Evolutionary conservation across 495 filamentous ascomycete genomes (phyloP), one percentile per base, ranked within the genome.

Genomic region (Evansstolkia leycettana): DNA sequence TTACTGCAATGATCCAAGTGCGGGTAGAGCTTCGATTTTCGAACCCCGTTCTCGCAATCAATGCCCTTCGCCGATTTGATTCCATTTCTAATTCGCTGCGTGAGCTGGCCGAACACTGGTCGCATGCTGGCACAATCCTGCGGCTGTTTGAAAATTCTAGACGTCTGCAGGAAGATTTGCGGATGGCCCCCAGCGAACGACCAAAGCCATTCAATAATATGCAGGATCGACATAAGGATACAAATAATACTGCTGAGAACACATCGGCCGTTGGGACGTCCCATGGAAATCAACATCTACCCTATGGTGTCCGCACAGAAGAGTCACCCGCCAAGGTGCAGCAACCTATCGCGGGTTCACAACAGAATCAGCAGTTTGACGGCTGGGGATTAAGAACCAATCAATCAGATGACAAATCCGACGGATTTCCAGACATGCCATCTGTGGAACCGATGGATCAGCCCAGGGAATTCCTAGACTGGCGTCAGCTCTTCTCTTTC

Each of bases 1-100:
- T 69, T 38, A 67, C 64, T 12, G 64, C 64, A 27, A 65, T 69
- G 60, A 66, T 69, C 19, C 62, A 67, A 51, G 60, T 69, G 5
- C 56, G 62, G n/a, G 61, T 64, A 5, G 62, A 69, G 37, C 55
- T 68, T 17, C 59, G 61, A 19, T 65, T 65, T 37, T 65, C 62
- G n/a, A 68, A 69, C 30, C 63, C 65, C 2, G 58, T 67, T 8
- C 50, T 65, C 7, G 65, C 63, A 1, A 67, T 67, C 46, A 67
- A 67, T 23, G 64, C 61, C 28, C 51, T 67, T 19, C 60, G 64
- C 18, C 60, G 64, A 7, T 67, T 67, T 33, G 61, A 67, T 33
- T 67, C 64, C 1, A 54, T 62, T 8, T 60, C 58, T 1, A 61
- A 61, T 34, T 65, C 61, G 5, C 50, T 67, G 15, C 64, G 64